Conservation (phyloP, 257 asterid genomes). For the Echium plantagineum region DNA sequence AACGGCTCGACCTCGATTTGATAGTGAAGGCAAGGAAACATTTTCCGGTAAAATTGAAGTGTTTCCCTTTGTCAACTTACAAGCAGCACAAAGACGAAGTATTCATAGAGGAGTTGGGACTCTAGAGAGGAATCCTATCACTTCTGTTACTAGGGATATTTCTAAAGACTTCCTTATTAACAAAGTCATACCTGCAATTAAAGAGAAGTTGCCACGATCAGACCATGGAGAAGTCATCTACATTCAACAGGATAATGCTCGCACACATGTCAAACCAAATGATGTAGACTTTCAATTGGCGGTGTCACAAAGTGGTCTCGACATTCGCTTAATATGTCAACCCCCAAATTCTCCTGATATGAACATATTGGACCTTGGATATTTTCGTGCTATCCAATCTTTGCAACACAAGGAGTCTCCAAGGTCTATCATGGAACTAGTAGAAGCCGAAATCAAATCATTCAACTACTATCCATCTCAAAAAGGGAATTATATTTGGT, state of each 20-base stretch:
- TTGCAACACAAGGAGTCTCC: too few relatives aligned
- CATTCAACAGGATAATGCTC: conserved; percentile 10
- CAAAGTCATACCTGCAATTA: background rate
- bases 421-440: too few relatives aligned
- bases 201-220: conserved; percentile 2
- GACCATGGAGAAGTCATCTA: background rate
- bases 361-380: background rate
- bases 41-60: too few relatives aligned
- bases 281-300: background rate
- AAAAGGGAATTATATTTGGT: too few relatives aligned
- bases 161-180: background rate
- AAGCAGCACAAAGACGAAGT: background rate
- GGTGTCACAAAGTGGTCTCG: background rate
- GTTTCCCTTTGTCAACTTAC: conserved; percentile 1
- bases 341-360: conserved; percentile 3
- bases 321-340: conserved; percentile 3
- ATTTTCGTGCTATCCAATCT: background rate
- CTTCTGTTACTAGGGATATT: background rate
- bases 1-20: too few relatives aligned
- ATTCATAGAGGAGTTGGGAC: background rate
- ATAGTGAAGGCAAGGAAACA: too few relatives aligned
- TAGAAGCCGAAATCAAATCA: too few relatives aligned
- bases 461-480: too few relatives aligned
- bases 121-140: background rate
- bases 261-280: conserved; percentile 5